A percentile compares a stretch with the other conserved stretches of the same genome.
These are phyloP conservation scores for Chernovozyma aurita DNA, from an alignment of 1,139 yeast species.

Conservation along the genomic window DNA sequence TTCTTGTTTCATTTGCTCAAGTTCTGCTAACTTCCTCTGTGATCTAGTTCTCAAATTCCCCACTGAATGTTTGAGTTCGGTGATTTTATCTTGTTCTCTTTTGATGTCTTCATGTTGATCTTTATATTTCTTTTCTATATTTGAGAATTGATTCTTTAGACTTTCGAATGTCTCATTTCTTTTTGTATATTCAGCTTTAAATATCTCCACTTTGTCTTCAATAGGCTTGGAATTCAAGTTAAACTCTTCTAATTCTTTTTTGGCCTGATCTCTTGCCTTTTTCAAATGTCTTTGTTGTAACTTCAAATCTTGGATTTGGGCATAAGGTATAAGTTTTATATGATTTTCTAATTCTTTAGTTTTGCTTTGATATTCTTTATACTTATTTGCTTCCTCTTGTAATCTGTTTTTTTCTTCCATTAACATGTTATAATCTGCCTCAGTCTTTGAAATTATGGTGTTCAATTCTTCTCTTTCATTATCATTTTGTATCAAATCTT, in stretches of 20 bases:
- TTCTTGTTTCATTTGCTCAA: constrained; percentile 14
- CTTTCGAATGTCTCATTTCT: constrained; percentile 3
- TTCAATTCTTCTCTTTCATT: constrained; percentile 24
- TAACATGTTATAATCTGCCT: constrained; percentile 25
- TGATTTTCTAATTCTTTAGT: constrained; percentile 45
- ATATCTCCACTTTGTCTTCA: constrained; percentile 14
- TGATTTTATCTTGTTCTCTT: constrained; percentile 13
- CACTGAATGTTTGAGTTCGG: constrained; percentile 15
- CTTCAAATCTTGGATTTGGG: constrained; percentile 51
- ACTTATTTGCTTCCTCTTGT: constrained; percentile 36
- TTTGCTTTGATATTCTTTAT: constrained; percentile 36
- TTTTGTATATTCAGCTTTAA: constrained; percentile 11
- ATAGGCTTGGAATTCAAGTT: constrained; percentile 27
- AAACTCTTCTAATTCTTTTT: constrained; percentile 28
- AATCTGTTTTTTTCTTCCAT: constrained; percentile 26
- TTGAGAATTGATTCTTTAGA: constrained; percentile 2
- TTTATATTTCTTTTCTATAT: constrained; percentile 4
- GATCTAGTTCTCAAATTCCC: constrained; percentile 17
- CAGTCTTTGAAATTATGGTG: constrained; percentile 25
- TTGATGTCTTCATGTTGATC: background rate
- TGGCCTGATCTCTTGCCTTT: constrained; percentile 37
- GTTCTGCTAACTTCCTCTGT: constrained; percentile 20
- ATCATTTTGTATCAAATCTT: constrained; percentile 52
- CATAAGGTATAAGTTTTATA: constrained; percentile 56
- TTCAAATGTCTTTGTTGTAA: constrained; percentile 38